Conservation (phyloP, 78 protist species). For the Dictyostelium intermedium region DNA sequence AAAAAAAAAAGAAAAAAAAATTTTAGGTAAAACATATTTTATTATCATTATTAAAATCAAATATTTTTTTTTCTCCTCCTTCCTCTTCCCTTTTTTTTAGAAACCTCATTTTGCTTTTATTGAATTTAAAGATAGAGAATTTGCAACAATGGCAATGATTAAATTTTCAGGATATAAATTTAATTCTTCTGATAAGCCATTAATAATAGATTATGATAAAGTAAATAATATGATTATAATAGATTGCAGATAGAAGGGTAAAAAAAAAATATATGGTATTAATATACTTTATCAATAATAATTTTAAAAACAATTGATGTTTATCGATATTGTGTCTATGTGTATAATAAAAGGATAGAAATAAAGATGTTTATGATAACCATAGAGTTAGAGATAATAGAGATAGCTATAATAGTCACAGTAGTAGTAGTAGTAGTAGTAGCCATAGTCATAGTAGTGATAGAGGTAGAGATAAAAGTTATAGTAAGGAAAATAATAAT, state of each 20-base stretch:
- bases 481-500: background rate
- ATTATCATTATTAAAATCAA: background rate
- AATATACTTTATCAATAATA: background rate
- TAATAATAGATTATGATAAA: slow-evolving; percentile 61
- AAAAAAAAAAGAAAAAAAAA: background rate
- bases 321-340: too few relatives aligned
- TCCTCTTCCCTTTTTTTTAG: background rate
- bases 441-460: background rate
- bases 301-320: background rate
- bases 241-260: background rate
- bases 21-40: background rate
- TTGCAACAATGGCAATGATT: slow-evolving; percentile 45
- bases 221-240: slow-evolving; percentile 4
- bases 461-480: background rate
- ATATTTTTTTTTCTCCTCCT: background rate
- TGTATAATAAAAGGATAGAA: background rate
- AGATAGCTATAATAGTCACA: background rate
- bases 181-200: slow-evolving; percentile 40
- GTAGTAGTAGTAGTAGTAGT: background rate
- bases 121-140: slow-evolving; percentile 64
- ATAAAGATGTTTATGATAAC: background rate
- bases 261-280: background rate
- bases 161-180: slow-evolving; percentile 40
- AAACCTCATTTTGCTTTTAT: slow-evolving; percentile 72
- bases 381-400: background rate